Conservation (phyloP, 306 rosid genomes). For the Purshia tridentata region DNA sequence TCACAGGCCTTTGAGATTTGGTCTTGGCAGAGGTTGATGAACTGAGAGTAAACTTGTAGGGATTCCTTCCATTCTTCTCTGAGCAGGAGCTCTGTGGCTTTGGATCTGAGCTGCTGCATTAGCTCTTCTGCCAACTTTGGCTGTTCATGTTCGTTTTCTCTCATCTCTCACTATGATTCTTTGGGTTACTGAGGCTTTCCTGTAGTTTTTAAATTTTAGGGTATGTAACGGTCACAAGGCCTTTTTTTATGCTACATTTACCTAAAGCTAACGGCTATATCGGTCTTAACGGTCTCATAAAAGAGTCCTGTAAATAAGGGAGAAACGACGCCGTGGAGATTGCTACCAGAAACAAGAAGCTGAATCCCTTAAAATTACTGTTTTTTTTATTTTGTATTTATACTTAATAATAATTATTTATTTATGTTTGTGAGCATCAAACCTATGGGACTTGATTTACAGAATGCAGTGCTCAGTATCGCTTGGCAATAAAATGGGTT, state of each 20-base stretch:
- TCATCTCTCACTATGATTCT: conserved; percentile 12
- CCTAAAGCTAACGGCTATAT: conserved; percentile 14
- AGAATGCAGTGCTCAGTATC: no score
- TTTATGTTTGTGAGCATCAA: no score
- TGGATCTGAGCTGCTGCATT: conserved; percentile 71
- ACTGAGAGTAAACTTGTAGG: conserved; percentile 48
- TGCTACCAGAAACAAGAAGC: background rate
- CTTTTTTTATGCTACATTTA: background rate
- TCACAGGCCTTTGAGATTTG: conserved; percentile 19
- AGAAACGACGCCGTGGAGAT: background rate
- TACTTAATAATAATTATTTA: no score
- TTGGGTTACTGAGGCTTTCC: conserved; percentile 13
- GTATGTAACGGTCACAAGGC: conserved; percentile 32
- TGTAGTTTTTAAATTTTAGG: conserved; percentile 18
- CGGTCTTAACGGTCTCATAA: background rate
- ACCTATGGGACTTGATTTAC: no score
- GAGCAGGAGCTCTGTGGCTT: conserved; percentile 74
- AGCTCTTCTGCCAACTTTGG: conserved; percentile 46
- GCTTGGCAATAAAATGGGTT: no score
- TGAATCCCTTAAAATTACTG: no score
- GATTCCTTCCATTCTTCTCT: conserved; percentile 86
- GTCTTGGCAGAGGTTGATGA: conserved; percentile 56
- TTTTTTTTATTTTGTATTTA: no score
- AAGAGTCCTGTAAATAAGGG: background rate
- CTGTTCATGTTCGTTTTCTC: conserved; percentile 2